phyloP scores from a whole-genome alignment of 805 yeast genomes.

The Schizosaccharomyces pombe region ASM294v3 CU329670.1:1201001-1201500 shows the following conservation, averaged over 20 bases:
- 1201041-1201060: no score
- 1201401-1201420: constrained; percentile 78
- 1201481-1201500: constrained; percentile 97
- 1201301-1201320: constrained; percentile 78
- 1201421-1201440: constrained; percentile 68
- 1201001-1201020: no score
- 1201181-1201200: constrained; percentile 69
- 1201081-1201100: not conserved
- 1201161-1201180: constrained; percentile 85
- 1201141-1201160: constrained; percentile 69
- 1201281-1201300: constrained; percentile 89
- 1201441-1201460: constrained; percentile 61
- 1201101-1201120: not conserved
- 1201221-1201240: constrained; percentile 48
- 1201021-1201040: no score
- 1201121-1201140: constrained; percentile 28
- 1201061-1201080: not conserved
- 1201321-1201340: constrained; percentile 87
- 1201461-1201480: constrained; percentile 75
- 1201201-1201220: constrained; percentile 91
- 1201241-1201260: constrained; percentile 75
- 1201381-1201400: constrained; percentile 98
- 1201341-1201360: constrained; percentile 93
- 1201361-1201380: constrained; percentile 96
- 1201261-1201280: constrained; percentile 74